A percentile compares a stretch with the other conserved stretches of the same genome.
These are phyloP conservation scores for Chlamydomonas sp. DNA, from an alignment of 139 green algal genomes.

Conservation along the genomic window DNA sequence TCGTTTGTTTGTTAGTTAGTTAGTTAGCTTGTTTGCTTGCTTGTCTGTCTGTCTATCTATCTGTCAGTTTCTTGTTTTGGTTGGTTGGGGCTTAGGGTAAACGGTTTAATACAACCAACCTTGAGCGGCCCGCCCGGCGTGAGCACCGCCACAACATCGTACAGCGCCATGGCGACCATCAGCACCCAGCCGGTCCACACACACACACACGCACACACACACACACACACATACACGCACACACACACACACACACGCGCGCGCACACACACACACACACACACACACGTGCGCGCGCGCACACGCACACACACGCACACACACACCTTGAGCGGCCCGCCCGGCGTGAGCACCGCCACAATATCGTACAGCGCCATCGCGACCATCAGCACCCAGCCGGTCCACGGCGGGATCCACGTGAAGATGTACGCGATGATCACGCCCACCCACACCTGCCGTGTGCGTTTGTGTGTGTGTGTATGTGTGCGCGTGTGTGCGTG, in stretches of 20 bases:
- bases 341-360: constrained; percentile 80
- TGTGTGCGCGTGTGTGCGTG: no score
- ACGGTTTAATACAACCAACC: constrained; percentile 26
- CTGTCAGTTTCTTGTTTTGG: no score
- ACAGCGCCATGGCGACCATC: constrained; percentile 86
- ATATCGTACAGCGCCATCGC: constrained; percentile 96
- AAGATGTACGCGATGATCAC: constrained; percentile 88
- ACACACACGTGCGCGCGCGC: no score
- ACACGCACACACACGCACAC: no score
- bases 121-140: constrained; percentile 75
- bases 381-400: constrained; percentile 87
- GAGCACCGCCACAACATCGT: constrained; percentile 93
- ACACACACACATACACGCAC: no score
- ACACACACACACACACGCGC: no score
- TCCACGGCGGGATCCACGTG: constrained; percentile 94
- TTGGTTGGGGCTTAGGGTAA: no score
- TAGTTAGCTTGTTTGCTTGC: no score
- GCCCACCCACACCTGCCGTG: constrained; percentile 73
- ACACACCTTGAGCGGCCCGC: constrained; percentile 68
- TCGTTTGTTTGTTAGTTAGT: no score
- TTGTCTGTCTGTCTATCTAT: no score
- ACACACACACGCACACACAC: background rate
- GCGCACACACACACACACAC: no score
- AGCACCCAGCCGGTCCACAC: constrained; percentile 96
- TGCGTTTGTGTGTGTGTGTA: no score